Evolutionary conservation across 208 protist genomes (phyloP).

Genomic region (Trichomonas vaginalis): DNA sequence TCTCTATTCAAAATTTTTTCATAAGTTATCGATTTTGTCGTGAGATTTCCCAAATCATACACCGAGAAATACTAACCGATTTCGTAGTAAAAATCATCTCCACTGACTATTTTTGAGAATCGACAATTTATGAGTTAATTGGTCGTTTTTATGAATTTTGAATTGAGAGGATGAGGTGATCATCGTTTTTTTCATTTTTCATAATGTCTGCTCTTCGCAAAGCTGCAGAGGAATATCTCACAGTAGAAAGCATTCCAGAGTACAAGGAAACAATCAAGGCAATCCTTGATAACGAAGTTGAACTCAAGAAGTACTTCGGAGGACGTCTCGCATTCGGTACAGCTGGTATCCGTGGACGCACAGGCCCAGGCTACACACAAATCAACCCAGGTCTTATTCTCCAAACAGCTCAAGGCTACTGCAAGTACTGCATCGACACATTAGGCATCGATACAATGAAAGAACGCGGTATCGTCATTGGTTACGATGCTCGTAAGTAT

Average conservation of each 20-base stretch:
- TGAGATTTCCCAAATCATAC: too few species aligned
- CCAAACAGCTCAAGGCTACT: conserved; percentile 12
- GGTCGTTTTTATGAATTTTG: too few species aligned
- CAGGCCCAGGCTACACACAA: not conserved
- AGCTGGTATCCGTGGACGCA: not conserved
- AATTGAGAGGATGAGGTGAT: too few species aligned
- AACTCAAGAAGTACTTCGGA: not conserved
- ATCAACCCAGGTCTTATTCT: not conserved
- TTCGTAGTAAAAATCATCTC: too few species aligned
- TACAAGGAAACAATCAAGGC: not conserved
- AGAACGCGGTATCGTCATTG: not conserved
- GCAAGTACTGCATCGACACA: not conserved
- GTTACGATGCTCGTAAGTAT: not conserved
- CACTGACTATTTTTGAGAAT: too few species aligned
- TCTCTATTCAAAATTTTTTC: too few species aligned
- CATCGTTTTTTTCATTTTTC: too few species aligned
- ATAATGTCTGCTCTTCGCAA: not conserved
- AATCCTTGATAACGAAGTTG: not conserved
- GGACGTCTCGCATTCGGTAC: not conserved
- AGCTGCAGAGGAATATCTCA: not conserved
- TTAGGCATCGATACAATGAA: not conserved
- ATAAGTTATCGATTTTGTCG: too few species aligned
- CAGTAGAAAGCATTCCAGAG: not conserved
- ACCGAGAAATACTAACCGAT: too few species aligned
- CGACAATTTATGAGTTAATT: too few species aligned